These are phyloP conservation scores for Penicillium cataractarum DNA, from an alignment of 495 filamentous ascomycete genomes.

Conservation along the genomic window DNA sequence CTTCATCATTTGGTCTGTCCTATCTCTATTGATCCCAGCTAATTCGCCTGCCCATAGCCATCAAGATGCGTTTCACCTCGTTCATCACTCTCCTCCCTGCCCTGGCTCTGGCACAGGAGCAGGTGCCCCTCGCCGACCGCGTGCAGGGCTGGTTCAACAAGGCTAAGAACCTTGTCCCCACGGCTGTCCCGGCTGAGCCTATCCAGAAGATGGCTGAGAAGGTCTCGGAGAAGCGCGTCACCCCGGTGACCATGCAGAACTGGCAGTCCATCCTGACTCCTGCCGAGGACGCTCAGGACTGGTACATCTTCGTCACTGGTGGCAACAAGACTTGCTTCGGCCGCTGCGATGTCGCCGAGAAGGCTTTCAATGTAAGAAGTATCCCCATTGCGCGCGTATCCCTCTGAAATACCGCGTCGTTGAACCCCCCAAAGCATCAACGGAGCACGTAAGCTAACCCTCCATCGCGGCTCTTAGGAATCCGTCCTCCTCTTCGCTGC, in stretches of 20 bases:
- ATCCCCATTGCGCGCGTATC: neutral
- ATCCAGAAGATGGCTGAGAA: slow-evolving; percentile 56
- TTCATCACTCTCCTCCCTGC: slow-evolving; percentile 67
- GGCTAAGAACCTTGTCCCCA: slow-evolving; percentile 61
- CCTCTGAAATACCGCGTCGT: neutral
- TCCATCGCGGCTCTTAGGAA: slow-evolving; percentile 46
- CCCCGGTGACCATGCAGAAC: slow-evolving; percentile 68
- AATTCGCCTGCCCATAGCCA: slow-evolving; percentile 22
- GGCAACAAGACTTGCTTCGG: slow-evolving; percentile 88
- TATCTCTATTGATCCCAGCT: slow-evolving; percentile 16
- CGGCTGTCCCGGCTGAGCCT: slow-evolving; percentile 51
- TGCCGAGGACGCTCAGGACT: slow-evolving; percentile 69
- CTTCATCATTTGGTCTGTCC: slow-evolving; percentile 10
- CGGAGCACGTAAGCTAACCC: neutral
- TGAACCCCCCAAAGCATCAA: neutral
- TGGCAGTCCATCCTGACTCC: slow-evolving; percentile 72
- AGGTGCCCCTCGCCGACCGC: slow-evolving; percentile 71
- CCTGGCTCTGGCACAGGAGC: slow-evolving; percentile 71
- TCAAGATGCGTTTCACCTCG: slow-evolving; percentile 72
- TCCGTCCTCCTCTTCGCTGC: slow-evolving; percentile 68
- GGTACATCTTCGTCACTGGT: slow-evolving; percentile 79
- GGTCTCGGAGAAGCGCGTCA: slow-evolving; percentile 58
- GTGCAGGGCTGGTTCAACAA: slow-evolving; percentile 67
- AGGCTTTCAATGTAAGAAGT: slow-evolving; percentile 59
- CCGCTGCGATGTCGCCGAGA: slow-evolving; percentile 55